These are phyloP conservation scores for Emergomyces pasteurianus DNA, from an alignment of 2,329 filamentous ascomycete genomes.

Conservation along the genomic window DNA sequence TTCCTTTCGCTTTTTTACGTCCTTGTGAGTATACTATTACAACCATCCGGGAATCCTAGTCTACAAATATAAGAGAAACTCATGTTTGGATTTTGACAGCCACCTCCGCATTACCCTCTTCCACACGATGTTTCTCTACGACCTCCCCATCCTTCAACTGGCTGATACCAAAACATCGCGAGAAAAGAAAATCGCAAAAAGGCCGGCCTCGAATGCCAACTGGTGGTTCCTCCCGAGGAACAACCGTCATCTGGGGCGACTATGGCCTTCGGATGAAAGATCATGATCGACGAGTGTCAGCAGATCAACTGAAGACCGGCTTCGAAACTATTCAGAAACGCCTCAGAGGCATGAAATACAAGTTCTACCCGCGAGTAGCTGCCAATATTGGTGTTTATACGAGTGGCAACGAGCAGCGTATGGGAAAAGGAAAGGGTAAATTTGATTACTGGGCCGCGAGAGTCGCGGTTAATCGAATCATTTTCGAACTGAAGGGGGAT, in stretches of 20 bases:
- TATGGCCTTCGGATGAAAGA: conserved; percentile 90
- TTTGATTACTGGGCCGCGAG: conserved; percentile 95
- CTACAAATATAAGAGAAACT: neutral
- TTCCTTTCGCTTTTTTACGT: conserved; percentile 23
- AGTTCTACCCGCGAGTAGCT: conserved; percentile 78
- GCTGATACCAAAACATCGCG: conserved; percentile 70
- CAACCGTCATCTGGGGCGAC: conserved; percentile 91
- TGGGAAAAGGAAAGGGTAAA: conserved; percentile 97
- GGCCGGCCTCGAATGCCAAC: conserved; percentile 79
- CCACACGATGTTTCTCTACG: conserved; percentile 59
- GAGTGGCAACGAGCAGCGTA: conserved; percentile 91
- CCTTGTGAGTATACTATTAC: conserved; percentile 21
- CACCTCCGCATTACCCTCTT: conserved; percentile 20
- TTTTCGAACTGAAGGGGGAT: conserved; percentile 85
- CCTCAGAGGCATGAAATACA: conserved; percentile 81
- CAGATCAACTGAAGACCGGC: conserved; percentile 74
- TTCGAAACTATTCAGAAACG: conserved; percentile 87
- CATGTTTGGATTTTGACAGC: conserved; percentile 16
- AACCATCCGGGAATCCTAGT: neutral
- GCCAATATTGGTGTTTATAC: conserved; percentile 94
- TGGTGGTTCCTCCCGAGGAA: conserved; percentile 82
- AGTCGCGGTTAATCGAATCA: conserved; percentile 77
- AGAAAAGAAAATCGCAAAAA: conserved; percentile 78
- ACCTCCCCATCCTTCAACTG: conserved; percentile 54
- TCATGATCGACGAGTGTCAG: conserved; percentile 81